Evolutionary conservation across 176 grass and related monocot genomes (phyloP), one percentile per base, ranked within the genome.

Genomic region (Aegilops speltoides): DNA sequence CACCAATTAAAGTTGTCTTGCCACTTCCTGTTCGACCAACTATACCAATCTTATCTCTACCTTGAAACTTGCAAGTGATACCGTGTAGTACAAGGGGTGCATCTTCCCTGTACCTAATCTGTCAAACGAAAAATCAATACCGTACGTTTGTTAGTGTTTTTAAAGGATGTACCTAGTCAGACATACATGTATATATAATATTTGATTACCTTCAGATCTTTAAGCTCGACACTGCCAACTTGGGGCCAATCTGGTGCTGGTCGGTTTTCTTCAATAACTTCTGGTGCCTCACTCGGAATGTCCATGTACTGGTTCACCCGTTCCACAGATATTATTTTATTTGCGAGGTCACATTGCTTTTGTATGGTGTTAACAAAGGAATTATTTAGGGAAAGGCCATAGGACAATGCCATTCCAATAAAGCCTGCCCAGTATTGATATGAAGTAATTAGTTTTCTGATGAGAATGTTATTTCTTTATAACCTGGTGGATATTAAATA

Each of bases 1-100:
- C 94, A 67, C 94, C 82, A 50, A 99, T 94, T 84, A 99, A 84
- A 86, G 94, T 99, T 79, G 94, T 96, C 77, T 99, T 98, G 52
- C 97, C 94, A 85, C 94, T 98, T 73, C 97, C 97, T 40, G 93
- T 98, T 10, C 96, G 90, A 9, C 96, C 96, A 66, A 98, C 96
- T 54, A 98, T 94, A 60, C 94, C 94, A 67, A 98, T 96, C 82
- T 96, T 99, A 76, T 91, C 54, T 17, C 97, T 90, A 38, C 94
- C 97, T 81, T 96, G 76, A 76, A 99, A 94, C 8, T 83, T 96
- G 60, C 97, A 99, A 77, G 85, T 90, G 78, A 99, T 93, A 87
- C 97, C 90, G 48, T 86, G 79, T 48, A 99, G 77, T 16, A 96
- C 93, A 68, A 96, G 87, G 6, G 94, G 94, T 40, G 97, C n/a